Percentiles rank a stretch among this genome's conserved stretches.
These are phyloP conservation scores for Elsinoe arachidis DNA, from an alignment of 2,329 filamentous ascomycete genomes.

Conservation along the genomic window DNA sequence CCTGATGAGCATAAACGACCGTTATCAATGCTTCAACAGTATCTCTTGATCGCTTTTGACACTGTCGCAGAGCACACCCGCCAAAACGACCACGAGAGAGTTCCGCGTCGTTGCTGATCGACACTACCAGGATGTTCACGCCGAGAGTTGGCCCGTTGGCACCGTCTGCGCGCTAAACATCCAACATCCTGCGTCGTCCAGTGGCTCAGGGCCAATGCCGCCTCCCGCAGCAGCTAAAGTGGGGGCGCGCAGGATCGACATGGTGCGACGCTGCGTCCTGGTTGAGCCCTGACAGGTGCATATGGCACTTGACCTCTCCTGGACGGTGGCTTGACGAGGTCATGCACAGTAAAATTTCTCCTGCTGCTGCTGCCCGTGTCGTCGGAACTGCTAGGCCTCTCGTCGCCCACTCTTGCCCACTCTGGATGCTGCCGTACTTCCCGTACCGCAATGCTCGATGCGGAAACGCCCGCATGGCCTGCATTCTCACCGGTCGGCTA, in stretches of 20 bases:
- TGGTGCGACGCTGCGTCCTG: slow-evolving; percentile 2
- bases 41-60: background rate
- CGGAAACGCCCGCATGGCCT: background rate
- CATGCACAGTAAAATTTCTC: background rate
- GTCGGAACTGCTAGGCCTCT: background rate
- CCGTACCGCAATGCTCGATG: background rate
- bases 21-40: slow-evolving; percentile 6
- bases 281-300: slow-evolving; percentile 9
- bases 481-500: slow-evolving; percentile 5
- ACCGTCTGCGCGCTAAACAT: background rate
- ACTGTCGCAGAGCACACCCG: background rate
- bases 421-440: slow-evolving; percentile 1
- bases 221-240: background rate
- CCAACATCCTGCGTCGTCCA: background rate
- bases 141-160: background rate
- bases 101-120: background rate
- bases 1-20: background rate
- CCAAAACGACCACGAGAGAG: background rate
- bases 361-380: background rate
- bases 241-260: slow-evolving; percentile 5
- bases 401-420: background rate
- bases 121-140: background rate
- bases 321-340: background rate
- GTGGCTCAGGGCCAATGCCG: background rate
- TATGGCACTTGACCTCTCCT: background rate